Evolutionary conservation across 495 filamentous ascomycete genomes (phyloP), one percentile per base, ranked within the genome.

Genomic region (Aspergillus incahuasiensis): DNA sequence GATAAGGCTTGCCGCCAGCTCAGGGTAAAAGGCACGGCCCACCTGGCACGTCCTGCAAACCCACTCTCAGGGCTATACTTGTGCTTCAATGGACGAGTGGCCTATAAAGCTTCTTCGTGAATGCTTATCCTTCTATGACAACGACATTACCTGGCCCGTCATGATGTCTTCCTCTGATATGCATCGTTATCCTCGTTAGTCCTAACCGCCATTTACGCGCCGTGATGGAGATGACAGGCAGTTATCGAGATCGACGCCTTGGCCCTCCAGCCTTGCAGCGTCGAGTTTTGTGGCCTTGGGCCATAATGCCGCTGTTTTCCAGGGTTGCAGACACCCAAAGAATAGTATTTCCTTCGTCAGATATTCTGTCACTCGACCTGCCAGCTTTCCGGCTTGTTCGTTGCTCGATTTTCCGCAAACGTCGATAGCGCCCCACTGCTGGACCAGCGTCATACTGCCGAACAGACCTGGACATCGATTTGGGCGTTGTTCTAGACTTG

Each of bases 401-500:
- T 35, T 16, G 34, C 16, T 24, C 28, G 48, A 32, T 52, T 39
- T 44, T 56, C 58, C 48, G 58, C 52, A 60, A 60, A 56, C 58
- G 53, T 60, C 53, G 35, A 48, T 11, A n/a, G 32, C 25, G 34
- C 43, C 47, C 58, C 48, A 35, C 57, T 48, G n/a, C 22, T 30
- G 34, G 54, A 54, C 32, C n/a, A 48, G 53, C 48, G 38, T 48
- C 48, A 35, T 25, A 42, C 39, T 48, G 22, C 38, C 24, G 39
- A 50, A 56, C 22, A 39, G 49, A 19, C 32, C n/a, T 35, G 24
- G 12, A 19, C 40, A 48, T 19, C 38, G 48, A 56, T 22, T 38
- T 39, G 16, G 20, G 1, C 20, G 28, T 11, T 34, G 1, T 50
- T 49, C 34, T 21, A 55, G 45, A 39, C 21, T 8, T 9, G 24